Evolutionary conservation across 805 yeast genomes (phyloP).

Genomic region (Limtongia smithiae): DNA sequence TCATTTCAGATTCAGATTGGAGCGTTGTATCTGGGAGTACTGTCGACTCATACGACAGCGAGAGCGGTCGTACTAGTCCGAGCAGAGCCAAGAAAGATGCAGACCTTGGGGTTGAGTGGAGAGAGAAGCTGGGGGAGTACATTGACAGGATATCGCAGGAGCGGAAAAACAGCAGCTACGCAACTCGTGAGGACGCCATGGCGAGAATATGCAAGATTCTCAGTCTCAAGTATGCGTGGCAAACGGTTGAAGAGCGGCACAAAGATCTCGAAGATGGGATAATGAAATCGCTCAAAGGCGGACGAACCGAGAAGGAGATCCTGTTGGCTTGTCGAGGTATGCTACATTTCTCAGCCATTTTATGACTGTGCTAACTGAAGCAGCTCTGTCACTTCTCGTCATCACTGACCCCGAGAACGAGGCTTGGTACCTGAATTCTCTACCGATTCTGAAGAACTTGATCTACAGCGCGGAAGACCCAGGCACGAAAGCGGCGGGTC

Average conservation of each 20-base stretch:
- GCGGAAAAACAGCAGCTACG: constrained; percentile 14
- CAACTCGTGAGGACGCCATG: constrained; percentile 23
- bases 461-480: constrained; percentile 7
- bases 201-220: constrained; percentile 16
- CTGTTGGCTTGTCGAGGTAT: constrained; percentile 11
- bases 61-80: constrained; percentile 12
- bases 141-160: constrained; percentile 20
- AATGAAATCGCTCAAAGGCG: constrained; percentile 6
- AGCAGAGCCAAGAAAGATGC: constrained; percentile 14
- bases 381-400: constrained; percentile 18
- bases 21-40: constrained; percentile 20
- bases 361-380: not conserved
- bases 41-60: constrained; percentile 17
- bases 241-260: constrained; percentile 18
- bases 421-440: constrained; percentile 2
- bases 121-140: constrained; percentile 17
- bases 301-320: constrained; percentile 17
- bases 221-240: constrained; percentile 25
- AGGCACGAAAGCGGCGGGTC: constrained; percentile 14
- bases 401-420: constrained; percentile 26
- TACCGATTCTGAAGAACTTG: constrained; percentile 4
- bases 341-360: not conserved
- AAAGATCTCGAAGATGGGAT: constrained; percentile 21
- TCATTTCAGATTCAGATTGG: constrained; percentile 25
- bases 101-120: constrained; percentile 22